Conservation (phyloP, 352 stramenopile genomes). For the Pythium scleroteichum region DNA sequence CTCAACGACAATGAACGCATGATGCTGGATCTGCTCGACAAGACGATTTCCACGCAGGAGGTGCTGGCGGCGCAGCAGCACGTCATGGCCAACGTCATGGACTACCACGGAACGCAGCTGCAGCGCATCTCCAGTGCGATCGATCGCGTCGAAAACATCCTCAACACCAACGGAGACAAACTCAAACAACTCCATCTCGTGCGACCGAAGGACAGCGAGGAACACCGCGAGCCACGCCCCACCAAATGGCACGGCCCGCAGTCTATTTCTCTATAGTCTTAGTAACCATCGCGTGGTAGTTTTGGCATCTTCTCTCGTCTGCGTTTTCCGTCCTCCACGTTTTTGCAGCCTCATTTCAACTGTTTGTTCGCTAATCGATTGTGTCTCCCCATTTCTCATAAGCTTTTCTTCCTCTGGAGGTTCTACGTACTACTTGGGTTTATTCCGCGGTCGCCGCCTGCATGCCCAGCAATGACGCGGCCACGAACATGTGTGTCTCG, state of each 20-base stretch:
- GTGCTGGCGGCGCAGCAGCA: constrained; percentile 74
- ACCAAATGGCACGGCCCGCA: constrained; percentile 10
- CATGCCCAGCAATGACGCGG: constrained; percentile 29
- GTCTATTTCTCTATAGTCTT: constrained; percentile 7
- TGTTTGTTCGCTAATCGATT: not conserved
- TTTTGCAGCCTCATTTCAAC: not conserved
- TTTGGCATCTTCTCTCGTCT: not conserved
- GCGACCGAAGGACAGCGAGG: constrained; percentile 17
- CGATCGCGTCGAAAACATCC: constrained; percentile 64
- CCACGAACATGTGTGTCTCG: constrained; percentile 25
- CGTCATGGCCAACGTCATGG: constrained; percentile 70
- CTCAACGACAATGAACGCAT: constrained; percentile 70
- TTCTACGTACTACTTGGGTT: not conserved
- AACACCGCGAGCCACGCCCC: constrained; percentile 1
- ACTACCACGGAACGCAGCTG: constrained; percentile 61
- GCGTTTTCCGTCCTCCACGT: not conserved
- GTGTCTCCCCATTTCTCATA: not conserved
- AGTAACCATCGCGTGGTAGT: constrained; percentile 1
- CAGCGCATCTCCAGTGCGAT: constrained; percentile 69
- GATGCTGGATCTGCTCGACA: constrained; percentile 74
- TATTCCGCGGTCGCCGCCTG: constrained; percentile 19
- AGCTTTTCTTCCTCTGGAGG: not conserved
- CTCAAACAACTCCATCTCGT: constrained; percentile 27
- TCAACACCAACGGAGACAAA: constrained; percentile 45
- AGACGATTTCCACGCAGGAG: constrained; percentile 78